Evolutionary conservation across 352 stramenopile genomes (phyloP), one percentile per base, ranked within the genome.

Genomic region (Achlya hypogyna): DNA sequence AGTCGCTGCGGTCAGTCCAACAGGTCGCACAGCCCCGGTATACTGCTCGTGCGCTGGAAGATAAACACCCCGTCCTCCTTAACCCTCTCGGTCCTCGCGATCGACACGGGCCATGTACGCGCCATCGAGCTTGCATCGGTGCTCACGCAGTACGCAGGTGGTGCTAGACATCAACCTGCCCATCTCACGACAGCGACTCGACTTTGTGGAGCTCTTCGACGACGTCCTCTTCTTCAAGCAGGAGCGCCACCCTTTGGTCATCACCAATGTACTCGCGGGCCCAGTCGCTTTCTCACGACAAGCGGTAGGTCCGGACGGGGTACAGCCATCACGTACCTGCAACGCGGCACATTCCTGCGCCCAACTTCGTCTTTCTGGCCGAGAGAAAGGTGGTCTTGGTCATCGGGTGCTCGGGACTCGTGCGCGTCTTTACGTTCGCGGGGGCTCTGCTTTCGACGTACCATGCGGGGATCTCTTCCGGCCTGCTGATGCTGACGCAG

Each of bases 141-240:
- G 14, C 38, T 9, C 38, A 45, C n/a, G 38, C 1, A 10, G 38
- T 45, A 45, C 6, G 34, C n/a, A 45, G 38, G 38, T 45, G 2
- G 6, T 45, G 2, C 12, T 9, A 10, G 12, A 45, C 29, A 51
- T 69, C 35, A 16, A 51, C 4, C 63, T 51, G 18, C 16, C 63
- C 18, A 38, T 69, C 49, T 35, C 29, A 20, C 32, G 32, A n/a
- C 18, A 69, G 31, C 51, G 53, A 31, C 49, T 69, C 53, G 63
- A 63, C 52, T 69, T 69, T 16, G 63, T 69, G n/a, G 63, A 69
- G 53, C 63, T 63, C 27, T 69, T 69, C 45, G 62, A 69, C 49
- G 47, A 63, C 20, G 63, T 63, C 25, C 63, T 69, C 22, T 27
- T 69, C 10, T 51, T 63, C 51, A 69, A 69, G 40, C 63, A 69